Conservation (phyloP, 2,329 filamentous ascomycete genomes). For the Fusarium sp. region DNA sequence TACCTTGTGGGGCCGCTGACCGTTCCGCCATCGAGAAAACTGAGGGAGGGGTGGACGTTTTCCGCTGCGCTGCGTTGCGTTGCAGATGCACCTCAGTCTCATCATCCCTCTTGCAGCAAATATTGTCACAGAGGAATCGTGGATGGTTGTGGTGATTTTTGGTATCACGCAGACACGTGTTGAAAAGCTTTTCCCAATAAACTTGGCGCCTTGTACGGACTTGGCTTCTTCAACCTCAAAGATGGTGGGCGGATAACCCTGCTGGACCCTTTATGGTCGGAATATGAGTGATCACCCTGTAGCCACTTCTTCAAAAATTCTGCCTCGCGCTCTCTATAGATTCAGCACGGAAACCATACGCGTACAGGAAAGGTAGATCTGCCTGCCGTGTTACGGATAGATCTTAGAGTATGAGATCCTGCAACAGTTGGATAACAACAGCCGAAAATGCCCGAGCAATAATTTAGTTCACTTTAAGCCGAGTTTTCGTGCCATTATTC, state of each 20-base stretch:
- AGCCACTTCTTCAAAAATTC: conserved; percentile 1
- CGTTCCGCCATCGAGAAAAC: conserved; percentile 31
- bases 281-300: conserved; percentile 14
- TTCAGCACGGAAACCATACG: conserved; percentile 5
- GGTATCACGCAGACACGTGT: conserved; percentile 15
- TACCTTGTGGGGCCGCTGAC: conserved; percentile 37
- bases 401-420: conserved; percentile 12
- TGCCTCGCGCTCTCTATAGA: conserved; percentile 5
- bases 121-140: conserved; percentile 32
- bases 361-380: conserved; percentile 5
- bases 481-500: conserved; percentile 25
- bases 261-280: not conserved
- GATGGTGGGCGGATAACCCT: conserved; percentile 11
- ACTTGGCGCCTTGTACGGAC: conserved; percentile 21
- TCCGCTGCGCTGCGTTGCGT: conserved; percentile 19
- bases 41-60: conserved; percentile 21
- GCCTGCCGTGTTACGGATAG: not conserved
- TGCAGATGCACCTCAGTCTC: conserved; percentile 7
- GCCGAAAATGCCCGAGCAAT: conserved; percentile 42
- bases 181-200: conserved; percentile 27
- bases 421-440: conserved; percentile 17
- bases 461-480: conserved; percentile 2
- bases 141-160: conserved; percentile 14
- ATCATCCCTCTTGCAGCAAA: conserved; percentile 15
- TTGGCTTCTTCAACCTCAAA: conserved; percentile 28